These are phyloP conservation scores for Cruciata laevipes DNA, from an alignment of 257 asterid species.

Conservation along the genomic window DNA sequence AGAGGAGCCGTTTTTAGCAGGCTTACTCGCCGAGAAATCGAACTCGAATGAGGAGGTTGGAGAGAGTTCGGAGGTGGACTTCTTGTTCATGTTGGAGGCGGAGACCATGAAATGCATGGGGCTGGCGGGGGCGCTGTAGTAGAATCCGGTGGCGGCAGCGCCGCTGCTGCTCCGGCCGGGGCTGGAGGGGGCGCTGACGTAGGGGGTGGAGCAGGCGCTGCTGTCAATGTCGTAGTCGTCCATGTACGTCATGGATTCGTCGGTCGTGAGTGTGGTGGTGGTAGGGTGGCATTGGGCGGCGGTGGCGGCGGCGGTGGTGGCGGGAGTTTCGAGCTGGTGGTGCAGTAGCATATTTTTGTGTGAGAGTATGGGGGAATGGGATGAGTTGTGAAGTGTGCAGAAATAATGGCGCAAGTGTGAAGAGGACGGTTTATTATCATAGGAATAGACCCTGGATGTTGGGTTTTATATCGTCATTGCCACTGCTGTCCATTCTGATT, in stretches of 20 bases:
- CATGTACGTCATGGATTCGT: slow-evolving; percentile 21
- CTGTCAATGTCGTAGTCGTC: slow-evolving; percentile 53
- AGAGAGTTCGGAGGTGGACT: slow-evolving; percentile 10
- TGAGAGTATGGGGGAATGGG: slow-evolving; percentile 11
- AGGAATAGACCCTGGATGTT: slow-evolving; percentile 14
- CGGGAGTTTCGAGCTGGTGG: slow-evolving; percentile 23
- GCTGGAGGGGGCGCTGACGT: slow-evolving; percentile 87
- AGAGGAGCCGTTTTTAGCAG: slow-evolving; percentile 25
- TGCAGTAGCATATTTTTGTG: slow-evolving; percentile 37
- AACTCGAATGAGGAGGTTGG: slow-evolving; percentile 46
- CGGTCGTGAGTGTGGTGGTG: slow-evolving; percentile 16
- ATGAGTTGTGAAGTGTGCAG: slow-evolving; percentile 12
- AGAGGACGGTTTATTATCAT: slow-evolving; percentile 4
- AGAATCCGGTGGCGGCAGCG: slow-evolving; percentile 43
- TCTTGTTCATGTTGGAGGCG: background rate
- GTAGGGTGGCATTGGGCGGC: slow-evolving; percentile 1
- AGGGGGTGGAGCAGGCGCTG: slow-evolving; percentile 86
- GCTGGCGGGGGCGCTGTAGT: slow-evolving; percentile 84
- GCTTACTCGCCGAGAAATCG: slow-evolving; percentile 46
- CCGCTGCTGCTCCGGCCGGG: slow-evolving; percentile 42
- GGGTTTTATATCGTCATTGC: slow-evolving; percentile 31
- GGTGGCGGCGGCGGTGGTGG: slow-evolving; percentile 28
- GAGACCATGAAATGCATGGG: slow-evolving; percentile 75
- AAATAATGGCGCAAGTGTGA: slow-evolving; percentile 10
- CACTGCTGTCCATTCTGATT: slow-evolving; percentile 24